Percentiles rank a stretch among this genome's conserved stretches.
These are phyloP conservation scores for Plenodomus biglobosus DNA, from an alignment of 2,329 filamentous ascomycete genomes.

Conservation along the genomic window DNA sequence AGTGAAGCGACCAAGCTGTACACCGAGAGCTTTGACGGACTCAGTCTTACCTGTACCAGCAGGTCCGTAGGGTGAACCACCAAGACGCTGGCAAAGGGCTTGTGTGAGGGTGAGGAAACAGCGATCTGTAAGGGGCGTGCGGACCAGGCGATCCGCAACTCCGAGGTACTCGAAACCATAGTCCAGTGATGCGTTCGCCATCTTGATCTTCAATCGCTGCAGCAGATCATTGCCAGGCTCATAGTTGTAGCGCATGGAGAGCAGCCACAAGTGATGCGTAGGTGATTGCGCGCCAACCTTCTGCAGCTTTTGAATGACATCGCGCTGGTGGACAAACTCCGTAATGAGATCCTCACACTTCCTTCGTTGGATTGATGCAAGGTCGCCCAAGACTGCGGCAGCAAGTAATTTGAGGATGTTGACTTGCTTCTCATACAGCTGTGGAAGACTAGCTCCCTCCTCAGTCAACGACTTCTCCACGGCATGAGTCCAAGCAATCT, in stretches of 20 bases:
- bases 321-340: slow-evolving; percentile 96
- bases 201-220: slow-evolving; percentile 83
- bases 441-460: slow-evolving; percentile 68
- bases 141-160: slow-evolving; percentile 91
- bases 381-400: slow-evolving; percentile 83
- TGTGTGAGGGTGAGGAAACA: slow-evolving; percentile 98
- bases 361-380: slow-evolving; percentile 84
- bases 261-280: slow-evolving; percentile 85
- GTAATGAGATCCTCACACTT: slow-evolving; percentile 99
- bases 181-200: slow-evolving; percentile 92
- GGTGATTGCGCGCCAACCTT: slow-evolving; percentile 71
- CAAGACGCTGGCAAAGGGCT: slow-evolving; percentile 89
- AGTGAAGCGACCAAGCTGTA: slow-evolving; percentile 95
- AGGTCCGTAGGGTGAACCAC: slow-evolving; percentile 95
- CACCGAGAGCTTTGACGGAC: slow-evolving; percentile 94
- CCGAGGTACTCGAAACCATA: slow-evolving; percentile 99
- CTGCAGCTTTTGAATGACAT: slow-evolving; percentile 85
- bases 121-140: slow-evolving; percentile 94
- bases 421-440: slow-evolving; percentile 79
- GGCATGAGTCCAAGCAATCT: slow-evolving; percentile 88
- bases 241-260: slow-evolving; percentile 98
- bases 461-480: slow-evolving; percentile 76
- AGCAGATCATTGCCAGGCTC: slow-evolving; percentile 76
- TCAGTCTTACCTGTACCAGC: slow-evolving; percentile 99
- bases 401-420: slow-evolving; percentile 84